Conservation (phyloP, 2,329 filamentous ascomycete genomes). For the Fusarium citri region DNA sequence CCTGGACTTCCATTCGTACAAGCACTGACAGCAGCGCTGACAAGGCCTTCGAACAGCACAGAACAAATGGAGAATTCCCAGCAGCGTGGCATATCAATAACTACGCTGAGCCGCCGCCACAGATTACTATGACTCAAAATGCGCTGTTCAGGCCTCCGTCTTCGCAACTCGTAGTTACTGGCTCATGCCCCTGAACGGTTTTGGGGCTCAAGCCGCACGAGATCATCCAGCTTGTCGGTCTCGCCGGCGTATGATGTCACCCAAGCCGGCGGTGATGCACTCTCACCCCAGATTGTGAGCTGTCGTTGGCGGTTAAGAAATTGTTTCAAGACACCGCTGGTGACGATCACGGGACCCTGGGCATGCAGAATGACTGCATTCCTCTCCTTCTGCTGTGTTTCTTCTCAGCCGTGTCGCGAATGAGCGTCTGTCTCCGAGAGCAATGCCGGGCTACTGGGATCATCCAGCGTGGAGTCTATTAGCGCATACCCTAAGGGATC, state of each 20-base stretch:
- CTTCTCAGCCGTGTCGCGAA: constrained; percentile 16
- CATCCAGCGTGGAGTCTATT: constrained; percentile 23
- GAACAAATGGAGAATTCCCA: constrained; percentile 27
- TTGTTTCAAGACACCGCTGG: constrained; percentile 16
- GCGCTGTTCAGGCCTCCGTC: constrained; percentile 24
- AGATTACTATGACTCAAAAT: constrained; percentile 26
- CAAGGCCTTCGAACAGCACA: constrained; percentile 28
- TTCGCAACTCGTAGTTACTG: constrained; percentile 33
- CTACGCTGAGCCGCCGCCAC: constrained; percentile 38
- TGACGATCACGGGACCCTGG: constrained; percentile 32
- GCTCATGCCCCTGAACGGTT: constrained; percentile 21
- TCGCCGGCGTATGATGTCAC: constrained; percentile 38
- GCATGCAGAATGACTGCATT: constrained; percentile 33
- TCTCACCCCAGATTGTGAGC: constrained; percentile 13
- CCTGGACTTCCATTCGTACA: constrained; percentile 22
- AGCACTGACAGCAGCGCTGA: constrained; percentile 28
- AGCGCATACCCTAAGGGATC: constrained; percentile 33
- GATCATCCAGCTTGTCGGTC: constrained; percentile 24
- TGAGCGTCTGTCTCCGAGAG: constrained; percentile 6
- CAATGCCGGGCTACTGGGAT: constrained; percentile 30
- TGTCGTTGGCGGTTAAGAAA: constrained; percentile 29
- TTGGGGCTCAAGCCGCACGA: constrained; percentile 36
- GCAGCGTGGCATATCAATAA: constrained; percentile 32
- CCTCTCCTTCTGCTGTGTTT: constrained; percentile 16
- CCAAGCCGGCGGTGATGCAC: constrained; percentile 33